Base-by-base conservation (phyloP, 1,284 basidiomycete species). In the Pulveroboletus ridleyi region DNA sequence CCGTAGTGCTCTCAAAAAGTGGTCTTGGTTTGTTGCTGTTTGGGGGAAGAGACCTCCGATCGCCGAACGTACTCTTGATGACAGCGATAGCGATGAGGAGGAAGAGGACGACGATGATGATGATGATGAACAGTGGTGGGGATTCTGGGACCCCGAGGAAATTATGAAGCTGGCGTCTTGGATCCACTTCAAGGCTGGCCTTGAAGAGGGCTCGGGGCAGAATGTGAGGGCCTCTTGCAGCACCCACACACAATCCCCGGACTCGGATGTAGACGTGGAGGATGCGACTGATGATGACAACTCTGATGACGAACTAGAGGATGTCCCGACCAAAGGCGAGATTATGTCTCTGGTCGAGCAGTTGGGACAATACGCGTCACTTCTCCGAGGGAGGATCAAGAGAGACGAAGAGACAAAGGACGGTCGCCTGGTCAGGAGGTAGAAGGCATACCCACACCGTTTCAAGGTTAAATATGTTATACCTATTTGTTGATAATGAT, bases 1-100 rank as follows among this genome's bases (percentile, higher is more conserved):
- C 29, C 78, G 85, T 44, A 72, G 74, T 42, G 74, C 78, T 50
- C 78, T 88, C 74, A 81, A 74, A 65, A 81, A 84, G 47, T 93
- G 90, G 90, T 81, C 86, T 3, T 91, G 88, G 88, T 89, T 91
- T 73, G 70, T 93, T n/a, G 86, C 83, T 1, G 87, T 92, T 1
- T 90, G 85, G 83, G 91, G 91, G 1, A 83, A 75, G 71, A 82
- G 79, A 65, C 87, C 88, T 14, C 73, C 74, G 22, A 70, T 74
- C 7, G 62, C 62, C 35, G 76, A 77, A 61, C 66, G 76, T 50
- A 68, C 66, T 29, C 35, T 56, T 5, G 46, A 42, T 18, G 69
- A 72, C 56, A 66, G 69, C 44, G 74, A 75, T 11, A 72, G 70
- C 10, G 74, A 70, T 13, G 69, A 71, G 29, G 71, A 72, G 1